phyloP scores from a whole-genome alignment of 2,329 filamentous ascomycete genomes.

The Dendrostoma leiphaemia region DNA sequence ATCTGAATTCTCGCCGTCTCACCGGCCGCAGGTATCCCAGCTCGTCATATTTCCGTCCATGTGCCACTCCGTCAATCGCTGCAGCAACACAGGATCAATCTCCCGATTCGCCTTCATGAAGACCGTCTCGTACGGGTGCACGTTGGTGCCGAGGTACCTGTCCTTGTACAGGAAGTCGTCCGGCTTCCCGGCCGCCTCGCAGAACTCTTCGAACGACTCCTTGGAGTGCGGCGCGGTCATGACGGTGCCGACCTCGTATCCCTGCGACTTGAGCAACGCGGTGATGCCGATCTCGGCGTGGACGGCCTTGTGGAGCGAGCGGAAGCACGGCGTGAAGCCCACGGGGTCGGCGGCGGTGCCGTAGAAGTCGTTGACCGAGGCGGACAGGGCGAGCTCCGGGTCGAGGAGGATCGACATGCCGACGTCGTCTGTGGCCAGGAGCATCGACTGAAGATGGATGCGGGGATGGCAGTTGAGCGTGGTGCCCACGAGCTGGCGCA shows the following conservation, averaged over 20 bases:
- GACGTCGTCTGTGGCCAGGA: slow-evolving; percentile 31
- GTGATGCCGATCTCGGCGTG: slow-evolving; percentile 29
- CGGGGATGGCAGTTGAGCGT: slow-evolving; percentile 30
- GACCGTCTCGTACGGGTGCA: slow-evolving; percentile 37
- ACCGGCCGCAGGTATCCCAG: slow-evolving; percentile 24
- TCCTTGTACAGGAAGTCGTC: slow-evolving; percentile 26
- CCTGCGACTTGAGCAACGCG: slow-evolving; percentile 23
- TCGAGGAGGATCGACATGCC: slow-evolving; percentile 32
- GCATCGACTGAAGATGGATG: slow-evolving; percentile 32
- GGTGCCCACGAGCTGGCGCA: slow-evolving; percentile 32
- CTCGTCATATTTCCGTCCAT: slow-evolving; percentile 23
- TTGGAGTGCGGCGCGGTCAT: slow-evolving; percentile 28
- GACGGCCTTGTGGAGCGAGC: slow-evolving; percentile 23
- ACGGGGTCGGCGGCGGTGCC: slow-evolving; percentile 23
- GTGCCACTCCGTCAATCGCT: slow-evolving; percentile 32
- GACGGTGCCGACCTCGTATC: slow-evolving; percentile 30
- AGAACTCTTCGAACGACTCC: slow-evolving; percentile 13
- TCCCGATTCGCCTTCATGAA: slow-evolving; percentile 34
- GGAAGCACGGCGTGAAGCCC: slow-evolving; percentile 27
- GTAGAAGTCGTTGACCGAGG: slow-evolving; percentile 20
- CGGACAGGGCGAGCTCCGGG: slow-evolving; percentile 22
- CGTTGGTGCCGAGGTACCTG: slow-evolving; percentile 29
- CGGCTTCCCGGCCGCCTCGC: slow-evolving; percentile 3
- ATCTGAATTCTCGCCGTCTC: no score
- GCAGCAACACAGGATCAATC: slow-evolving; percentile 27